Evolutionary conservation across 2,329 filamentous ascomycete genomes (phyloP).

Genomic region (Talaromyces piceae): DNA sequence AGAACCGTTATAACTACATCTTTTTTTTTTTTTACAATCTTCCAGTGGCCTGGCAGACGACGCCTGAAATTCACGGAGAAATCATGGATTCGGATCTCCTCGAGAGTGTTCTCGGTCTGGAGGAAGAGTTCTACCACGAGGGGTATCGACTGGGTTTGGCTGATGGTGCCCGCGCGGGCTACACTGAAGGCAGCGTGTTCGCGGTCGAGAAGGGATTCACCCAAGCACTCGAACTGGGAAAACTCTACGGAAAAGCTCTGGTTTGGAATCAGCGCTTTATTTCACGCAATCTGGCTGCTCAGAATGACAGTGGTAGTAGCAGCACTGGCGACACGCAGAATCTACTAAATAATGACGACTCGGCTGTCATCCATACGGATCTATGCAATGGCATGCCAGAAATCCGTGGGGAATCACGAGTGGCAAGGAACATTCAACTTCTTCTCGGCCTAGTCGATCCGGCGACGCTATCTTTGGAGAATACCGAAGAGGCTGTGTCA

Average conservation of each 20-base stretch:
- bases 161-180: constrained; percentile 71
- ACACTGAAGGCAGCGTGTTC: constrained; percentile 81
- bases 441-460: constrained; percentile 74
- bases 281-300: neutral
- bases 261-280: constrained; percentile 72
- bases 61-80: neutral
- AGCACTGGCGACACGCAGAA: neutral
- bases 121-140: constrained; percentile 69
- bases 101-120: constrained; percentile 51
- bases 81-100: constrained; percentile 44
- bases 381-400: constrained; percentile 36
- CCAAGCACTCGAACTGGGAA: constrained; percentile 77
- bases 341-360: neutral
- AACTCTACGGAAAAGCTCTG: constrained; percentile 66
- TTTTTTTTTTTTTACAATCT: neutral
- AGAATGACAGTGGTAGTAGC: constrained; percentile 21
- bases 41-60: too few relatives aligned
- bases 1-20: neutral
- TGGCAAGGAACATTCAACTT: constrained; percentile 68
- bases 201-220: constrained; percentile 90
- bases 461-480: constrained; percentile 67
- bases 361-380: constrained; percentile 17
- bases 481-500: constrained; percentile 80
- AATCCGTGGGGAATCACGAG: constrained; percentile 52
- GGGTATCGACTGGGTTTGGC: constrained; percentile 67